Evolutionary conservation across 2,329 filamentous ascomycete genomes (phyloP).

Genomic region (Dactylellina parvicollis): DNA sequence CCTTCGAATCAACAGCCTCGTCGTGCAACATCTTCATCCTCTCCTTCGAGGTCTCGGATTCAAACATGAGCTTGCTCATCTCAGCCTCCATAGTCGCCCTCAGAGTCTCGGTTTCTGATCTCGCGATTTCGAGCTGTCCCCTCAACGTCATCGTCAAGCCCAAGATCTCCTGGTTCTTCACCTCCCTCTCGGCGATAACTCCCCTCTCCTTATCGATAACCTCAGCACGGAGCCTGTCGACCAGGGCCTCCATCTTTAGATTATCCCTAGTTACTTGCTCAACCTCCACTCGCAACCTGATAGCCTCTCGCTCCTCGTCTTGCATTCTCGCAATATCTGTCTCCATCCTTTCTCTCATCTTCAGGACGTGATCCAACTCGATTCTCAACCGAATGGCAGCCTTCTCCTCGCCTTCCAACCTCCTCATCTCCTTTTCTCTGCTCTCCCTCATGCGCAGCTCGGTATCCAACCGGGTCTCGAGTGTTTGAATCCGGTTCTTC

Average conservation of each 20-base stretch:
- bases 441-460: conserved; percentile 76
- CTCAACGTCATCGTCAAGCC: conserved; percentile 81
- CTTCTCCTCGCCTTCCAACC: conserved; percentile 72
- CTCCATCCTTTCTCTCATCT: conserved; percentile 68
- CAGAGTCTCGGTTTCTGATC: conserved; percentile 84
- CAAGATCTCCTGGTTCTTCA: conserved; percentile 80
- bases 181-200: conserved; percentile 81
- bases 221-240: conserved; percentile 65
- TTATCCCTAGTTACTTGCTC: conserved; percentile 55
- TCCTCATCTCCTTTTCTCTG: conserved; percentile 73
- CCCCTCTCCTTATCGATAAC: conserved; percentile 55
- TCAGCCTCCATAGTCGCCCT: conserved; percentile 84
- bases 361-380: conserved; percentile 56
- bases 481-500: conserved; percentile 79
- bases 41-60: conserved; percentile 81
- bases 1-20: conserved; percentile 77
- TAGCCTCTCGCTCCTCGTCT: conserved; percentile 71
- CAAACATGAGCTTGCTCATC: conserved; percentile 79
- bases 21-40: conserved; percentile 86
- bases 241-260: conserved; percentile 63
- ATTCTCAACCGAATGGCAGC: conserved; percentile 66
- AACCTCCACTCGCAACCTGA: conserved; percentile 59
- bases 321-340: conserved; percentile 73
- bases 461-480: conserved; percentile 79
- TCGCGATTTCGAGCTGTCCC: conserved; percentile 81